Conservation (phyloP, 2,329 filamentous ascomycete genomes). For the Pseudogymnoascus sp. region DNA sequence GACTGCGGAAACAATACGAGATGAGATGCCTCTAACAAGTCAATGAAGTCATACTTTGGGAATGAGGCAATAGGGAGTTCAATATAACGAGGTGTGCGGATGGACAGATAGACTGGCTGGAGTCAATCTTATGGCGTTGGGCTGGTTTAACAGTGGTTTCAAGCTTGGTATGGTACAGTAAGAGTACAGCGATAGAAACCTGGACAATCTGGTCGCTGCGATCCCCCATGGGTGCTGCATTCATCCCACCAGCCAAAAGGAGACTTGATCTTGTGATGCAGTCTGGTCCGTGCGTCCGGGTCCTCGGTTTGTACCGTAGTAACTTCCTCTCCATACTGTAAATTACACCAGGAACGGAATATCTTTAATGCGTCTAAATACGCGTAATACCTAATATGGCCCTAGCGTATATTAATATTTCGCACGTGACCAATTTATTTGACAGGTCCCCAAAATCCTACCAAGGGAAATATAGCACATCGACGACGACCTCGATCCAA, state of each 20-base stretch:
- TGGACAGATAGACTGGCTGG: not conserved
- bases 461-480: constrained; percentile 3
- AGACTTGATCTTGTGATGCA: constrained; percentile 10
- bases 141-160: not conserved
- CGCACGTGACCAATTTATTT: not conserved
- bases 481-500: constrained; percentile 11
- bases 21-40: not conserved
- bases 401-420: not conserved
- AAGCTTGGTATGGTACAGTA: not conserved
- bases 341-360: not conserved
- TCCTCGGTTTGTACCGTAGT: not conserved
- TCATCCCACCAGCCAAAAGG: constrained; percentile 6
- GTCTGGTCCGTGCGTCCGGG: not conserved
- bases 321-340: not conserved
- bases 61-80: not conserved
- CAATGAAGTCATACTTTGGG: constrained; percentile 3
- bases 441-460: constrained; percentile 10
- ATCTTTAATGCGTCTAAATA: not conserved
- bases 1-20: not conserved
- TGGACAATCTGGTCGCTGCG: not conserved
- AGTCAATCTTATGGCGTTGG: not conserved
- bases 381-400: not conserved
- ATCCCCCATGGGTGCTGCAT: not conserved
- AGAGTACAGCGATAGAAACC: not conserved
- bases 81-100: not conserved